These are phyloP conservation scores for Neurospora sp. DNA, from an alignment of 495 filamentous ascomycete species.

Conservation along the genomic window DNA sequence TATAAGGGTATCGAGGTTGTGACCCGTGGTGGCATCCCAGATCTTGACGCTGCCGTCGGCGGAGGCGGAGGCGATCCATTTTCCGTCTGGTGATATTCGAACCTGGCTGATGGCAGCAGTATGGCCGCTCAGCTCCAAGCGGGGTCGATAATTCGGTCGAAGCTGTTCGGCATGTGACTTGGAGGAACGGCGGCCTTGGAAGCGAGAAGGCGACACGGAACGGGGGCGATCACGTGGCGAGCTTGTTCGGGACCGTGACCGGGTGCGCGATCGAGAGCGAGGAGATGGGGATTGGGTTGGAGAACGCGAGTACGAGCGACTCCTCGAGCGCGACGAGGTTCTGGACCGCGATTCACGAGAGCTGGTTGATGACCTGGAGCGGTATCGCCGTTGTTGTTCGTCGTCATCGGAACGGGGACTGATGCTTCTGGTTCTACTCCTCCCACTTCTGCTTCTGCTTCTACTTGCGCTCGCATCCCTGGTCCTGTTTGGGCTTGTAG, in stretches of 20 bases:
- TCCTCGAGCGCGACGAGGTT: constrained; percentile 15
- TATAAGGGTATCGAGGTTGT: constrained; percentile 75
- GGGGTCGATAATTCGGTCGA: constrained; percentile 27
- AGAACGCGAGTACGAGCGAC: constrained; percentile 26
- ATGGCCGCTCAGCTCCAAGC: constrained; percentile 56
- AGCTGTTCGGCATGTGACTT: constrained; percentile 7
- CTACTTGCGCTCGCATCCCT: constrained; percentile 11
- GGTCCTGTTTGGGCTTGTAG: constrained; percentile 19
- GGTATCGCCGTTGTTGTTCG: constrained; percentile 16
- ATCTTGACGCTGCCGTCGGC: constrained; percentile 84
- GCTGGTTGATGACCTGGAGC: constrained; percentile 21
- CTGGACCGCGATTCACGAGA: constrained; percentile 11
- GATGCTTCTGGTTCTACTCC: neutral
- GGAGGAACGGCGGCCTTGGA: constrained; percentile 3
- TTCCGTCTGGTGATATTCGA: constrained; percentile 80
- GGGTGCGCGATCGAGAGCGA: constrained; percentile 18
- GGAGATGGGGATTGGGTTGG: constrained; percentile 30
- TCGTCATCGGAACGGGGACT: constrained; percentile 12
- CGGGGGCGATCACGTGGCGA: constrained; percentile 12
- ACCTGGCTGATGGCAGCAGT: constrained; percentile 71
- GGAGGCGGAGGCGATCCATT: constrained; percentile 81
- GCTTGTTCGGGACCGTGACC: constrained; percentile 16
- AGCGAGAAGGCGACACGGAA: constrained; percentile 11
- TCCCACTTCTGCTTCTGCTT: constrained; percentile 14
- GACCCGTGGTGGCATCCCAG: constrained; percentile 73